Percentiles rank a stretch among this genome's conserved stretches.
Conservation (phyloP, 139 green algal species). For the Dunaliella primolecta region DNA sequence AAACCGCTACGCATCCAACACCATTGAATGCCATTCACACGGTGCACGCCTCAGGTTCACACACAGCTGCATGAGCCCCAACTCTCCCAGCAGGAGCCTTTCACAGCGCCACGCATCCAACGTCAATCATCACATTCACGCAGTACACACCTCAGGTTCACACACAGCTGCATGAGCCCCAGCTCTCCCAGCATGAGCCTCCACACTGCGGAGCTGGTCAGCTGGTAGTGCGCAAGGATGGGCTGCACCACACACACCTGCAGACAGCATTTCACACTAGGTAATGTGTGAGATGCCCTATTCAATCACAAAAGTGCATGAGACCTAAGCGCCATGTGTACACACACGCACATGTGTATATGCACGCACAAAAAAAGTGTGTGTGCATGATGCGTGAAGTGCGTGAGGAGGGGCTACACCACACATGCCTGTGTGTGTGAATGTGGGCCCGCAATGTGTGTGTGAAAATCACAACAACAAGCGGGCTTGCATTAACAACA, state of each 20-base stretch:
- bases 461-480: no score
- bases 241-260: conserved; percentile 17
- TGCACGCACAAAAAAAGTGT: not conserved
- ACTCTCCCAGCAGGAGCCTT: conserved; percentile 6
- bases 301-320: no score
- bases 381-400: no score
- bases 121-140: no score
- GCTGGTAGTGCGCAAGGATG: not conserved
- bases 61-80: conserved; percentile 5
- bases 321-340: no score
- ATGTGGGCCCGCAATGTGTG: no score
- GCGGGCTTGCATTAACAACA: no score
- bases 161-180: conserved; percentile 3
- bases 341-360: not conserved
- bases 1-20: no score
- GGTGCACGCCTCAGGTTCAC: conserved; percentile 10
- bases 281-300: no score
- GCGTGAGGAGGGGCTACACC: not conserved
- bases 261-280: not conserved
- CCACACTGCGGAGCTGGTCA: conserved; percentile 3
- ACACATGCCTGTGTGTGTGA: conserved; percentile 17
- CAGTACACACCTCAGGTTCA: conserved; percentile 11
- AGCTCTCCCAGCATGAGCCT: conserved; percentile 7
- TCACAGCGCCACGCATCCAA: no score
- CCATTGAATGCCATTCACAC: no score